phyloP scores from a whole-genome alignment of 192 early-diverging fungal genomes.

The Coemansia sp. region DNA sequence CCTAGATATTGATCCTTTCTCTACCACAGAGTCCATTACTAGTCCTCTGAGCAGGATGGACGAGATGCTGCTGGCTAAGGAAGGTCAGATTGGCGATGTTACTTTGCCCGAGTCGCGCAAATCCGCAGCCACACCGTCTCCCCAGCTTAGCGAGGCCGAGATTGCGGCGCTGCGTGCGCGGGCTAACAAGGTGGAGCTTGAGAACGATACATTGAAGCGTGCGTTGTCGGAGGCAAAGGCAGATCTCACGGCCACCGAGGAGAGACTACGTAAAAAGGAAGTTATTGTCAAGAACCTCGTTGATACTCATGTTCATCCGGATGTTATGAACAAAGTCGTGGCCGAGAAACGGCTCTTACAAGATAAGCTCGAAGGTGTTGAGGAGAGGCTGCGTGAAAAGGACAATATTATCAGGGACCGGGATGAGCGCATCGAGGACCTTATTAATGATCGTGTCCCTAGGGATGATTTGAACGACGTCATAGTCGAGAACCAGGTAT shows the following conservation, averaged over 20 bases:
- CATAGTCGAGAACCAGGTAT: slow-evolving; percentile 29
- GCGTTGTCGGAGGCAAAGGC: slow-evolving; percentile 51
- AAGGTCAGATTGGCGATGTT: background rate
- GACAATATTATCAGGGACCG: slow-evolving; percentile 45
- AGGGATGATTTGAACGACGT: slow-evolving; percentile 51
- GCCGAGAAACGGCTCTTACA: no score
- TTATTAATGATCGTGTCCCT: slow-evolving; percentile 48
- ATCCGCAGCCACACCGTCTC: background rate
- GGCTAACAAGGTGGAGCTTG: slow-evolving; percentile 32
- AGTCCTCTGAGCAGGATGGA: slow-evolving; percentile 39
- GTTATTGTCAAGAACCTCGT: background rate
- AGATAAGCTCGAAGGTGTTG: slow-evolving; percentile 37
- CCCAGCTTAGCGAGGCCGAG: background rate
- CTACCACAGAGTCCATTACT: slow-evolving; percentile 18
- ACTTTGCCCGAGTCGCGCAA: slow-evolving; percentile 11
- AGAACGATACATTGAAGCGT: slow-evolving; percentile 42
- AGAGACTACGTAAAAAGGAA: slow-evolving; percentile 48
- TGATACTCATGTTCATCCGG: no score
- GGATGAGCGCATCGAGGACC: slow-evolving; percentile 34
- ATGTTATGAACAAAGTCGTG: no score
- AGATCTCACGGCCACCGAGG: slow-evolving; percentile 46
- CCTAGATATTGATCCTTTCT: slow-evolving; percentile 43
- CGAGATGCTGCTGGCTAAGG: slow-evolving; percentile 41
- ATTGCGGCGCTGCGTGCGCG: slow-evolving; percentile 8
- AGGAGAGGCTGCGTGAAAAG: slow-evolving; percentile 45